phyloP scores from a whole-genome alignment of 1,139 yeast genomes.

The Scheffersomyces parashehatae region DNA sequence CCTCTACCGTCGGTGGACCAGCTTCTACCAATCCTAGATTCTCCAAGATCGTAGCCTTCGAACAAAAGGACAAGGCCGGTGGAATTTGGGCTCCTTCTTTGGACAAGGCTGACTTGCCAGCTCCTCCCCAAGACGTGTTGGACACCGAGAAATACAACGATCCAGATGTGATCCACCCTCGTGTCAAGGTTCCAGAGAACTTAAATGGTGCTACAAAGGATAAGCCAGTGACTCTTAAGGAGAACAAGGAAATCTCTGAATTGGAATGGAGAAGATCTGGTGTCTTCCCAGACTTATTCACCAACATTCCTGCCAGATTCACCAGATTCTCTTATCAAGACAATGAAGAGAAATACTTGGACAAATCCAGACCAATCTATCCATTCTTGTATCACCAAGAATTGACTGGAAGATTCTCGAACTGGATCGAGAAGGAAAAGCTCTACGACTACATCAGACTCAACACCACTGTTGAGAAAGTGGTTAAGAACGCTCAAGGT shows the following conservation, averaged over 20 bases:
- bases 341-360: slow-evolving; percentile 26
- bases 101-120: slow-evolving; percentile 22
- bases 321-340: slow-evolving; percentile 44
- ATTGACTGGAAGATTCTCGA: slow-evolving; percentile 32
- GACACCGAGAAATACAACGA: slow-evolving; percentile 27
- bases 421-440: slow-evolving; percentile 29
- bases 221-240: slow-evolving; percentile 16
- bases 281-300: slow-evolving; percentile 43
- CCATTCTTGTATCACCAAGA: slow-evolving; percentile 46
- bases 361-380: slow-evolving; percentile 26
- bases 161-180: slow-evolving; percentile 28
- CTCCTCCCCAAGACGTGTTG: slow-evolving; percentile 31
- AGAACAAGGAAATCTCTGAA: slow-evolving; percentile 14
- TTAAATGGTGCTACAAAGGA: slow-evolving; percentile 14
- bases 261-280: slow-evolving; percentile 45
- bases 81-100: slow-evolving; percentile 36
- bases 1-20: slow-evolving; percentile 24
- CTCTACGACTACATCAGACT: slow-evolving; percentile 35
- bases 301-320: slow-evolving; percentile 47
- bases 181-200: slow-evolving; percentile 16
- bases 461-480: slow-evolving; percentile 40
- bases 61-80: slow-evolving; percentile 32
- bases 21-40: slow-evolving; percentile 18
- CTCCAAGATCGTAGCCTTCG: slow-evolving; percentile 32
- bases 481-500: slow-evolving; percentile 25